A percentile compares a stretch with the other conserved stretches of the same genome.
Evolutionary conservation across 2,329 filamentous ascomycete genomes (phyloP).

Genomic region (Alternaria consortialis): DNA sequence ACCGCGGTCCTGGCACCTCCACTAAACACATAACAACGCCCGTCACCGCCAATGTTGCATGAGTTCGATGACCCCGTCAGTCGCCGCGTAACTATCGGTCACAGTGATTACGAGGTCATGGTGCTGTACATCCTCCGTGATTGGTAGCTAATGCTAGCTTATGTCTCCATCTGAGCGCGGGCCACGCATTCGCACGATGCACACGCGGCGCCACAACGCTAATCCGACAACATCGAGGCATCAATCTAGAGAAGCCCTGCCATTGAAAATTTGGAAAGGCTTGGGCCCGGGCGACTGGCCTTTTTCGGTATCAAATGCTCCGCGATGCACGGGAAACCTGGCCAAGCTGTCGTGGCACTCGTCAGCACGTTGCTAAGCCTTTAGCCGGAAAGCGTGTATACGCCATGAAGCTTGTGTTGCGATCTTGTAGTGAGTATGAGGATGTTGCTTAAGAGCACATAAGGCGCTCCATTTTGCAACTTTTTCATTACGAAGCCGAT

Average conservation of each 20-base stretch:
- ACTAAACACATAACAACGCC: not conserved
- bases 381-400: not conserved
- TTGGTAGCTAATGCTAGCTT: not conserved
- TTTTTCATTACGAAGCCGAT: not conserved
- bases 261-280: not conserved
- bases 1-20: not conserved
- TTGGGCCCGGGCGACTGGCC: not conserved
- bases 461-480: not conserved
- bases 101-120: not conserved
- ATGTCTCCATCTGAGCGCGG: not conserved
- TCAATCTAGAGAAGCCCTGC: not conserved
- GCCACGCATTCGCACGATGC: not conserved
- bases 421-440: not conserved
- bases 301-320: not conserved
- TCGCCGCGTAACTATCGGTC: not conserved
- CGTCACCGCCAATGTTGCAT: not conserved
- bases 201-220: not conserved
- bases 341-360: not conserved
- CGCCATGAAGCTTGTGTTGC: not conserved
- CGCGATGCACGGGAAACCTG: not conserved
- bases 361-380: not conserved
- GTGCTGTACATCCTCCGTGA: not conserved
- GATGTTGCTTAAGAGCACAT: not conserved
- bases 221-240: not conserved
- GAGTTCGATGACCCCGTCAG: not conserved